These are phyloP conservation scores for Microstroma glucosiphilum DNA, from an alignment of 1,284 basidiomycete genomes.

Conservation along the genomic window DNA sequence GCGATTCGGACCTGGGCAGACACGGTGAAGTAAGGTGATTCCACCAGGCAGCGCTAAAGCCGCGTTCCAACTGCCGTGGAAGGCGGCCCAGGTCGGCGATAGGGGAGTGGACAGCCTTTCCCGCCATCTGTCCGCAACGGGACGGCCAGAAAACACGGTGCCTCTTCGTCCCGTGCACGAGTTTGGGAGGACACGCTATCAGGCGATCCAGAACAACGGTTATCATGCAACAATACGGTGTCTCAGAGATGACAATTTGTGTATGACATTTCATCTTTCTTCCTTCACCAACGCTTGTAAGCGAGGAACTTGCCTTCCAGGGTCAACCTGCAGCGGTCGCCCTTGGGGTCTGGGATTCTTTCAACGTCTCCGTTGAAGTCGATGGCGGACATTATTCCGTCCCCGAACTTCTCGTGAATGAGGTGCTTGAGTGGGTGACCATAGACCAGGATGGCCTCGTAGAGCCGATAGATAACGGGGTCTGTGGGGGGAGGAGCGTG, in stretches of 20 bases:
- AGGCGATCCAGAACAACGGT: too few species aligned
- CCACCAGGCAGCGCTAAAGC: not conserved
- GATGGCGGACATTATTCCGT: constrained; percentile 44
- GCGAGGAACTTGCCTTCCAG: constrained; percentile 31
- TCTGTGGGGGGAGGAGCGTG: constrained; percentile 14
- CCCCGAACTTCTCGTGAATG: constrained; percentile 46
- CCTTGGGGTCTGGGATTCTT: constrained; percentile 29
- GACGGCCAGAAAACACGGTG: too few species aligned
- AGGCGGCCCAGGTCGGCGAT: too few species aligned
- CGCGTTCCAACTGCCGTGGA: too few species aligned
- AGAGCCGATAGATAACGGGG: constrained; percentile 23
- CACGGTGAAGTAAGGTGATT: not conserved
- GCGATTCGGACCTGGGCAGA: not conserved
- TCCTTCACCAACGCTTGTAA: constrained; percentile 6
- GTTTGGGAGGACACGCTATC: too few species aligned
- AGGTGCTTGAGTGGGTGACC: constrained; percentile 39
- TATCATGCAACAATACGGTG: too few species aligned
- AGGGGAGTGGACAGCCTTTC: too few species aligned
- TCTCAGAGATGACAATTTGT: too few species aligned
- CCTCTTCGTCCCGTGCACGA: too few species aligned
- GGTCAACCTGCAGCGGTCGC: constrained; percentile 44
- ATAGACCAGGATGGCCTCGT: constrained; percentile 39
- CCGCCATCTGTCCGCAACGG: too few species aligned
- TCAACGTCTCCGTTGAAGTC: constrained; percentile 44
- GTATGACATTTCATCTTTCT: too few species aligned